A percentile compares a stretch with the other conserved stretches of the same genome.
Evolutionary conservation across 75 land plant genomes (phyloP).

Genomic region (Azolla pinnata): DNA sequence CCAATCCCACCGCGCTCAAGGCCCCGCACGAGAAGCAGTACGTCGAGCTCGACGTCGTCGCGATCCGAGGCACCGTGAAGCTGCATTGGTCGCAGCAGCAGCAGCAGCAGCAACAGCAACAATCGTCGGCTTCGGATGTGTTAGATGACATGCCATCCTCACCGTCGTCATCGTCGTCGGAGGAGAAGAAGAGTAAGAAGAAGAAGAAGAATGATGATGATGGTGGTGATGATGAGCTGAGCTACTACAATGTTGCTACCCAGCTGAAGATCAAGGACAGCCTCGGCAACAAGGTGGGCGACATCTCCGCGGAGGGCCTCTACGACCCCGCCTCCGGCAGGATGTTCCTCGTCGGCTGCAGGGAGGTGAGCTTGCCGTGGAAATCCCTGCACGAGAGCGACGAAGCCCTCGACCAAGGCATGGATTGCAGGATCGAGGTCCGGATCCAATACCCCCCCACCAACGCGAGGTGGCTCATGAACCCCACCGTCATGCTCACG

Average conservation of each 20-base stretch:
- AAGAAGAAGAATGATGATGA: too few relatives aligned
- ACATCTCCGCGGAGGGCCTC: conserved; percentile 47
- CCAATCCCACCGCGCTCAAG: conserved; percentile 13
- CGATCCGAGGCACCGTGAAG: conserved; percentile 37
- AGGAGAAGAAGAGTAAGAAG: neutral
- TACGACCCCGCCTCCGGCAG: conserved; percentile 47
- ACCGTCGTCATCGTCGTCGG: neutral
- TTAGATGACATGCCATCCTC: neutral
- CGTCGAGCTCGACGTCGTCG: conserved; percentile 32
- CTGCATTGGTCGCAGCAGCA: conserved; percentile 22
- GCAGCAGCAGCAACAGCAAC: neutral
- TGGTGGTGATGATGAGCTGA: conserved; percentile 23
- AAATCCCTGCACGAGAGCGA: conserved; percentile 23
- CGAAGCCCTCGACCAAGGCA: conserved; percentile 39
- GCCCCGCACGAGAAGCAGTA: conserved; percentile 4
- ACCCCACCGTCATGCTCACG: conserved; percentile 42
- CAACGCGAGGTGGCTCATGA: conserved; percentile 45
- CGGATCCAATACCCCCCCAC: conserved; percentile 58
- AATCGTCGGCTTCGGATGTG: neutral
- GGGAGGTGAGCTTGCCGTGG: conserved; percentile 37
- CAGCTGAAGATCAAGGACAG: conserved; percentile 23
- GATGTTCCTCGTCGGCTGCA: conserved; percentile 58
- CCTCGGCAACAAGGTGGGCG: conserved; percentile 13
- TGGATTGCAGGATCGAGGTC: conserved; percentile 51
- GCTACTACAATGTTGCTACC: conserved; percentile 46